Percentiles rank a stretch among this genome's conserved stretches.
phyloP scores from a whole-genome alignment of 495 filamentous ascomycete genomes.

The Hypoxylon fuscum region DNA sequence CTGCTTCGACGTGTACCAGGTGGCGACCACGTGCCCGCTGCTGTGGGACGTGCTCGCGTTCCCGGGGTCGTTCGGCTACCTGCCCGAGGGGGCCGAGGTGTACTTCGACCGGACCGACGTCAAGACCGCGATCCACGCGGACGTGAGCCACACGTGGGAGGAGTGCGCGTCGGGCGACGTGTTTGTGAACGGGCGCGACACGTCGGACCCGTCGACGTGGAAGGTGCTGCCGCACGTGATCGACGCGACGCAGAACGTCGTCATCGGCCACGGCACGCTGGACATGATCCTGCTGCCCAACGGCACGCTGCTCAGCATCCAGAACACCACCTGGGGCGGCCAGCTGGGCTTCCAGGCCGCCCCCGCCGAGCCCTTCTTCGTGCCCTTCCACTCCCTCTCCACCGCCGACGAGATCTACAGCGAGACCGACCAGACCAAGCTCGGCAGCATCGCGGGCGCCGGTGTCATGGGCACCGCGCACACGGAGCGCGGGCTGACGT shows the following conservation, averaged over 20 bases:
- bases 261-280: constrained; percentile 75
- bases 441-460: constrained; percentile 37
- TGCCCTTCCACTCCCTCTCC: constrained; percentile 66
- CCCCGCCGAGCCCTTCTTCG: constrained; percentile 69
- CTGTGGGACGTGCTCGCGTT: constrained; percentile 81
- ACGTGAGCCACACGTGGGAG: constrained; percentile 64
- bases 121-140: constrained; percentile 75
- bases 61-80: constrained; percentile 62
- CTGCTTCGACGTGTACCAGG: constrained; percentile 83
- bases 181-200: constrained; percentile 64
- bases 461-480: constrained; percentile 49
- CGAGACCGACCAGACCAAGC: constrained; percentile 31
- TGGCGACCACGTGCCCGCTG: constrained; percentile 78
- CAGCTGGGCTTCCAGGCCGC: constrained; percentile 70
- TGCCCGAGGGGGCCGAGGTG: constrained; percentile 62
- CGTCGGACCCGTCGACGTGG: constrained; percentile 61
- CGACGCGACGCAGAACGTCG: constrained; percentile 72
- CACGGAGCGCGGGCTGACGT: constrained; percentile 50
- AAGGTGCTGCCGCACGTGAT: constrained; percentile 74
- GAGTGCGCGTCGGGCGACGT: constrained; percentile 66
- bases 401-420: constrained; percentile 27
- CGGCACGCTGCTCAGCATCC: constrained; percentile 76
- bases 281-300: constrained; percentile 71
- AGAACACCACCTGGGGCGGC: constrained; percentile 88
- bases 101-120: constrained; percentile 87